Evolutionary conservation across 2,329 filamentous ascomycete species (phyloP).

Genomic region (Exophiala calicioides): DNA sequence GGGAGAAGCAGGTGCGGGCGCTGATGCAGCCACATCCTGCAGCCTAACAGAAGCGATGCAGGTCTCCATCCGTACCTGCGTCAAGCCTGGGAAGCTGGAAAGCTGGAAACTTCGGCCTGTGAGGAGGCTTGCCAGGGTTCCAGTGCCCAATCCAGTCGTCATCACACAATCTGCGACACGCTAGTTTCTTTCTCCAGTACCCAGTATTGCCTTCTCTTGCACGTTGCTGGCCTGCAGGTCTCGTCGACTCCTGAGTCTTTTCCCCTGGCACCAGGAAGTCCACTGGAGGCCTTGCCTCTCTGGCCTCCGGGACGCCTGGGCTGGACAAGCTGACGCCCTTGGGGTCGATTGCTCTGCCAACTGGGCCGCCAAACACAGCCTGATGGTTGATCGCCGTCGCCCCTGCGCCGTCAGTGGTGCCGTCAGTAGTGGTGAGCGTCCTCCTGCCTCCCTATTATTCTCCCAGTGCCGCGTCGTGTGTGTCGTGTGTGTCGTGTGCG

Average conservation of each 20-base stretch:
- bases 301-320: background rate
- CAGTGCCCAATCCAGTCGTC: constrained; percentile 6
- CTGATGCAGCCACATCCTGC: too few relatives aligned
- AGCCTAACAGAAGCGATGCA: too few relatives aligned
- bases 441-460: constrained; percentile 2
- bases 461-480: background rate
- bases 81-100: too few relatives aligned
- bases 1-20: too few relatives aligned
- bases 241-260: background rate
- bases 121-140: background rate
- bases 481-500: background rate
- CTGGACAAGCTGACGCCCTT: constrained; percentile 1
- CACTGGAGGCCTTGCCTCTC: background rate
- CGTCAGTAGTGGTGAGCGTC: too few relatives aligned
- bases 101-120: background rate
- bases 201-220: background rate
- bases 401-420: too few relatives aligned
- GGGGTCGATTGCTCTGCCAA: constrained; percentile 26
- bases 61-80: constrained; percentile 4
- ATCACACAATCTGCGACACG: constrained; percentile 24
- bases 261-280: background rate
- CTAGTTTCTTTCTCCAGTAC: constrained; percentile 7
- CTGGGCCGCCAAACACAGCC: constrained; percentile 18
- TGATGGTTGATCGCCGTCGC: too few relatives aligned
- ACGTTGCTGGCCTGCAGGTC: background rate